phyloP scores from a whole-genome alignment of 805 yeast species.

The Wickerhamiella musiphila region DNA sequence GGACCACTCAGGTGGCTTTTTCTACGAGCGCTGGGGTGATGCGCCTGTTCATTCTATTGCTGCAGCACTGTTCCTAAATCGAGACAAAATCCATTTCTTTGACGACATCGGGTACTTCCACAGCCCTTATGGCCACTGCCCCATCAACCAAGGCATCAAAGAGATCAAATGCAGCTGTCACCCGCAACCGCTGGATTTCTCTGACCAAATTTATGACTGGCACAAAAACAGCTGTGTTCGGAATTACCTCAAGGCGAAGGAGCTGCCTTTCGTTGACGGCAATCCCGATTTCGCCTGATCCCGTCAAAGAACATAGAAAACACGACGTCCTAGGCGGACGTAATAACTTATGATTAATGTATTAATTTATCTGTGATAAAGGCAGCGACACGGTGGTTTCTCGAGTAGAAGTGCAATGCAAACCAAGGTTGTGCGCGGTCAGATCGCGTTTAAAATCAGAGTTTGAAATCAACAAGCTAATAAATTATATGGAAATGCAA shows the following conservation, averaged over 20 bases:
- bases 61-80: conserved; percentile 58
- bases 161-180: conserved; percentile 40
- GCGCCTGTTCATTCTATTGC: conserved; percentile 85
- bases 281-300: conserved; percentile 4
- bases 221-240: conserved; percentile 14
- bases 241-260: conserved; percentile 12
- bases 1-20: conserved; percentile 78
- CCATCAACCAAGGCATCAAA: conserved; percentile 35
- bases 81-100: conserved; percentile 59
- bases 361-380: too few relatives aligned
- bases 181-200: conserved; percentile 11
- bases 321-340: too few relatives aligned
- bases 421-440: too few relatives aligned
- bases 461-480: too few relatives aligned
- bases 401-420: too few relatives aligned
- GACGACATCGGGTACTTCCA: conserved; percentile 64
- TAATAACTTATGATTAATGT: too few relatives aligned
- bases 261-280: conserved; percentile 7
- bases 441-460: too few relatives aligned
- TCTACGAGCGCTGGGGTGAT: conserved; percentile 91
- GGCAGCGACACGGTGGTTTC: too few relatives aligned
- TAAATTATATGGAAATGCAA: too few relatives aligned
- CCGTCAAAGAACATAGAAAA: background rate
- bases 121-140: conserved; percentile 53
- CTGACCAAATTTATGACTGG: conserved; percentile 10